Evolutionary conservation across 2,329 filamentous ascomycete genomes (phyloP), one percentile per base, ranked within the genome.

Genomic region (Fusarium udum): DNA sequence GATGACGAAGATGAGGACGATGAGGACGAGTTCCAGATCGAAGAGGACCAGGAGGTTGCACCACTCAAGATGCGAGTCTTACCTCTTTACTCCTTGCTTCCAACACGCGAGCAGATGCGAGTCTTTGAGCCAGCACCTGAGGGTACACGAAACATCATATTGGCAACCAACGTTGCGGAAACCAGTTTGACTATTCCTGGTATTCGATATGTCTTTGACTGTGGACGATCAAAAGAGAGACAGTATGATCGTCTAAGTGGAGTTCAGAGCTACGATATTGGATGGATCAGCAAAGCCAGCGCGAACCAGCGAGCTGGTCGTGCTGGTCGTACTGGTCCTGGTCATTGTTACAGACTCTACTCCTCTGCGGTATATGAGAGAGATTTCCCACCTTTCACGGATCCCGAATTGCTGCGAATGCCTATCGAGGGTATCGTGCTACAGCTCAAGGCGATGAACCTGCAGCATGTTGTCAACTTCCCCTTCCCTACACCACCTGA

Each of bases 231-330:
- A 40, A 99, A 99, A 82, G 95, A 98, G 81, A 92, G 95, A 71
- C 93, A 92, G 65, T 98, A 96, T 78, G 93, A 98, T 79, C 88
- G 90, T n/a, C 85, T 90, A 16, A 98, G 93, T 14, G 95, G 95
- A 7, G 95, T 99, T 2, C 96, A 99, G 80, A 97, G 93, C 79
- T 99, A 97, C 80, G 93, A 97, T 77, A 90, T 99, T 60, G 92
- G 93, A 45, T 99, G 95, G 94, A 97, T 98, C 80, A 98, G 95
- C 84, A 98, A 99, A 84, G 96, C 96, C 34, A 97, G 94, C 80
- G 95, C 96, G 13, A 93, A 92, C 74, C 96, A 99, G 82, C 90
- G 96, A 80, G 91, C 94, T 67, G 96, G 96, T 83, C 94, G 96
- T 87, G 96, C 96, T 64, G 96, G 97, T 72, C 92, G 96, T 86